Evolutionary conservation across 371 early-diverging fungal species (phyloP).

Genomic region (Mortierella sp.): DNA sequence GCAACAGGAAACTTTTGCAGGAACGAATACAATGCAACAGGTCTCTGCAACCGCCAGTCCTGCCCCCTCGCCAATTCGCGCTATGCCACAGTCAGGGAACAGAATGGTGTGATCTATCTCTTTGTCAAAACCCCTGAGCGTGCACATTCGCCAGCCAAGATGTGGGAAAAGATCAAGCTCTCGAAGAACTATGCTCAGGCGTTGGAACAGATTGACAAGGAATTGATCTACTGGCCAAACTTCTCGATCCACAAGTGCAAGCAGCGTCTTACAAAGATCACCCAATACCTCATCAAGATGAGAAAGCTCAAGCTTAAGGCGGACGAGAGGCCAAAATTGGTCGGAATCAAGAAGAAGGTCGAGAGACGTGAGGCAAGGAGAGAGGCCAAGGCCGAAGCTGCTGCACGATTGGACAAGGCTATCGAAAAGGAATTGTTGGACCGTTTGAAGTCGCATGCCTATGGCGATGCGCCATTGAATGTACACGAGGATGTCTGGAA

Average conservation of each 20-base stretch:
- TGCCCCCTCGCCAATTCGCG: constrained; percentile 99
- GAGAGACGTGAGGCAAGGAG: constrained; percentile 93
- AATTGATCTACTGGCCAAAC: constrained; percentile 94
- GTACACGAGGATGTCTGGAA: constrained; percentile 92
- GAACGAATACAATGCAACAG: constrained; percentile 98
- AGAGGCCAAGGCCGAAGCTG: constrained; percentile 95
- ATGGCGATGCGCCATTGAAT: constrained; percentile 92
- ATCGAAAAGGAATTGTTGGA: constrained; percentile 98
- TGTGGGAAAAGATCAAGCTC: constrained; percentile 97
- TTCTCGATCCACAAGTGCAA: constrained; percentile 98
- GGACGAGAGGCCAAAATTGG: constrained; percentile 81
- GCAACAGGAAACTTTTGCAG: constrained; percentile 93
- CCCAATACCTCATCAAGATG: constrained; percentile 97
- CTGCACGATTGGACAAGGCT: constrained; percentile 94
- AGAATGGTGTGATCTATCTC: constrained; percentile 88
- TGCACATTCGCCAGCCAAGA: constrained; percentile 93
- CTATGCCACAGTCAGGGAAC: constrained; percentile 98
- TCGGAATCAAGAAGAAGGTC: constrained; percentile 94
- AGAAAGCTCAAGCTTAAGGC: constrained; percentile 91
- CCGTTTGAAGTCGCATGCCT: constrained; percentile 93
- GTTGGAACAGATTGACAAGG: constrained; percentile 93
- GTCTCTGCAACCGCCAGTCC: constrained; percentile 96
- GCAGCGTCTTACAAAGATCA: constrained; percentile 97
- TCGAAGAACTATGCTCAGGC: constrained; percentile 95
- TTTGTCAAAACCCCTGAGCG: constrained; percentile 99